Conservation (phyloP, 441 rosid genomes). For the Erodium texanum region DNA sequence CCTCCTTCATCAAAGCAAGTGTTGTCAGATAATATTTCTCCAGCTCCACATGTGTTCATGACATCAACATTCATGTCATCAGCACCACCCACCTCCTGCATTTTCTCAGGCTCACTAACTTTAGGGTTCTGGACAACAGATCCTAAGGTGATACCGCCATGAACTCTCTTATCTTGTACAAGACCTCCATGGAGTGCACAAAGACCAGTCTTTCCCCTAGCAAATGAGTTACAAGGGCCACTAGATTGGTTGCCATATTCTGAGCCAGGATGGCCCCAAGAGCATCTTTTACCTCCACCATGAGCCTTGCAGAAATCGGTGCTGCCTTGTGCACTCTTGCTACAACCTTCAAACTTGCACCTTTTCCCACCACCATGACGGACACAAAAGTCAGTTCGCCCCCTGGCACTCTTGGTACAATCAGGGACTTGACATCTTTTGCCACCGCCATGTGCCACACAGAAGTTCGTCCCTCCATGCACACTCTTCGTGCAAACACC, state of each 20-base stretch:
- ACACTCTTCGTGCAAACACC: constrained; percentile 89
- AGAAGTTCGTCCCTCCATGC: constrained; percentile 95
- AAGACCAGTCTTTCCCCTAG: constrained; percentile 82
- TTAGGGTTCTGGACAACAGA: constrained; percentile 47
- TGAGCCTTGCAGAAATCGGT: constrained; percentile 98
- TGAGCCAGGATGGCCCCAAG: constrained; percentile 85
- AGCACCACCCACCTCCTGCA: constrained; percentile 30
- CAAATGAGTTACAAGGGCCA: constrained; percentile 79
- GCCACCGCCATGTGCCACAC: constrained; percentile 97
- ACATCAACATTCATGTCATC: too few species aligned
- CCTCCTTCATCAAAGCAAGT: neutral
- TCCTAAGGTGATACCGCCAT: constrained; percentile 62
- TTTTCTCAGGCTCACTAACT: constrained; percentile 32
- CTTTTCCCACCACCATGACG: constrained; percentile 98
- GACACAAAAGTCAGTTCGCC: constrained; percentile 86
- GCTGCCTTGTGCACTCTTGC: constrained; percentile 96
- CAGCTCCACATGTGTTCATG: neutral
- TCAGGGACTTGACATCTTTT: constrained; percentile 80
- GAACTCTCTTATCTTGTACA: constrained; percentile 85
- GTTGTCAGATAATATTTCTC: neutral
- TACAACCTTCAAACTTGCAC: constrained; percentile 73
- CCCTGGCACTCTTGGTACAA: constrained; percentile 97
- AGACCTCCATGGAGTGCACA: constrained; percentile 76
- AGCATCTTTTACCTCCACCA: constrained; percentile 93
- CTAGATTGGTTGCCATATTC: constrained; percentile 43